phyloP scores from a whole-genome alignment of 768 basidiomycete genomes.

The Tulasnella sp. region DNA sequence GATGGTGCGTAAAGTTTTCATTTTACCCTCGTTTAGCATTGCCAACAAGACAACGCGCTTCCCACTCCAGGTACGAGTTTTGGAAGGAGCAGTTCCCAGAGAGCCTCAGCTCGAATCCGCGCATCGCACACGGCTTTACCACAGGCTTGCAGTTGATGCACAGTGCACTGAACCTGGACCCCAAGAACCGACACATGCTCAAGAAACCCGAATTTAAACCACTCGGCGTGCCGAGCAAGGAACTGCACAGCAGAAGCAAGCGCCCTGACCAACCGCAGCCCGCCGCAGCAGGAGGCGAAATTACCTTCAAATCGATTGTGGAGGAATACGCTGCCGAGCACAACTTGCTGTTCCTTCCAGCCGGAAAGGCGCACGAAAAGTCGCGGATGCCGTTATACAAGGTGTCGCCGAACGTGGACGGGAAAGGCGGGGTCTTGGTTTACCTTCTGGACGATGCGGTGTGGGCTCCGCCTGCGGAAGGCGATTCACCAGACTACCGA shows the following conservation, averaged over 20 bases:
- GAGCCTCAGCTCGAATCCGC: conserved; percentile 53
- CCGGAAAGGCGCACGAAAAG: conserved; percentile 71
- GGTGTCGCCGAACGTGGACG: conserved; percentile 68
- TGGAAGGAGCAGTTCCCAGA: conserved; percentile 81
- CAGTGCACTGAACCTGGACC: conserved; percentile 79
- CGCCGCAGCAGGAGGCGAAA: conserved; percentile 41
- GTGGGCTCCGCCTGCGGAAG: conserved; percentile 57
- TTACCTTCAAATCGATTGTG: conserved; percentile 88
- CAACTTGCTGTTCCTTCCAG: conserved; percentile 84
- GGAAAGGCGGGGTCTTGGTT: conserved; percentile 77
- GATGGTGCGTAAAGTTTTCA: conserved; percentile 56
- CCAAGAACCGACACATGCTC: conserved; percentile 60
- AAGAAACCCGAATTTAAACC: conserved; percentile 54
- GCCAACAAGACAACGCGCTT: too few relatives aligned
- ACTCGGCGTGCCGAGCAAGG: conserved; percentile 26
- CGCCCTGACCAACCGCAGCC: conserved; percentile 32
- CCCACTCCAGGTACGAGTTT: conserved; percentile 47
- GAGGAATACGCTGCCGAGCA: conserved; percentile 81
- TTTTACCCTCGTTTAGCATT: too few relatives aligned
- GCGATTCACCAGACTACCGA: conserved; percentile 53
- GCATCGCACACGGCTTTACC: conserved; percentile 72
- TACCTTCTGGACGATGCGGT: conserved; percentile 92
- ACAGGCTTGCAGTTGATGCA: conserved; percentile 91
- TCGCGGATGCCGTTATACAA: conserved; percentile 88
- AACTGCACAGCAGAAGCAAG: conserved; percentile 24